Base-by-base conservation (phyloP, 352 stramenopile species). In the Pythium phragmiticola region DNA sequence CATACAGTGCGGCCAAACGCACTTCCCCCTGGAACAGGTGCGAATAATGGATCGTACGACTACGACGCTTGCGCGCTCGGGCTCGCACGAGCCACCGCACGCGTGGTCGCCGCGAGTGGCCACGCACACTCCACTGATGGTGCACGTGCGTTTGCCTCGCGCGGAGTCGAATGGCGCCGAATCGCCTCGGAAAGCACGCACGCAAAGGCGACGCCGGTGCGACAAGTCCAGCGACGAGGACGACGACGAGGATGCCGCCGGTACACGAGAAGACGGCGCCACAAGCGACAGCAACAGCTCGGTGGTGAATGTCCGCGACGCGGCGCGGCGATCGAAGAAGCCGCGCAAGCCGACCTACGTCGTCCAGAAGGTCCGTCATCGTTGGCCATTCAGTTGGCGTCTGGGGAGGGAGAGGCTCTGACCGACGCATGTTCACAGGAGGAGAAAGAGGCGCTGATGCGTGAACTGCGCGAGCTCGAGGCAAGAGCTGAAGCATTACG, bases 301-400 rank as follows among this genome's bases (percentile, higher is more conserved):
- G 0, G 43, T 37, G 4, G 55, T 16, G 28, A 21, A 23, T 13
- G 26, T 11, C 12, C 21, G n/a, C 7, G 54, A 42, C 13, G 23
- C 19, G 4, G 0, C 41, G 21, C 21, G 21, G 12, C 26, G 28
- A 19, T 43, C 39, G 0, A 43, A 46, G 43, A 61, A 61, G 43
- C 6, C 55, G n/a, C 55, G 55, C 28, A 61, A 61, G 43, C 55
- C 55, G 14, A 61, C 41, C 17, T 61, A 61, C 28, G 14, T 54
- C 17, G 55, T 58, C 49, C 49, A 39, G 30, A 66, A 58, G 37
- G 37, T 60, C 43, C 26, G 48, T 54, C 26, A n/a, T 12, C 8
- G 46, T 36, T 11, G 21, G 21, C 21, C 21, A 21, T 21, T 21
- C 21, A 21, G 21, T 21, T 21, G 21, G 21, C 21, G 21, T 21